phyloP scores from a whole-genome alignment of 2,329 filamentous ascomycete species.

The Sclerotinia borealis region DNA sequence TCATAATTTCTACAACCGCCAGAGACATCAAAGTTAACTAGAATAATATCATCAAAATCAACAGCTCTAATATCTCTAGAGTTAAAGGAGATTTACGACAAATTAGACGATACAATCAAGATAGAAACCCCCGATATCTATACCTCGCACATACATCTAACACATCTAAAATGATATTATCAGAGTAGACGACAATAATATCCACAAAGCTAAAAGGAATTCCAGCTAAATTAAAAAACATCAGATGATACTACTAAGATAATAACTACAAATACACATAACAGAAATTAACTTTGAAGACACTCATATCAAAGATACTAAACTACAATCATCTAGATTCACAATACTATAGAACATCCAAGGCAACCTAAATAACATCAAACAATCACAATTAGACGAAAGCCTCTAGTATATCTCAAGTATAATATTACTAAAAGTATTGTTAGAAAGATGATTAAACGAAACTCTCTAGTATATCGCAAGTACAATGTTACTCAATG shows the following conservation, averaged over 20 bases:
- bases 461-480: neutral
- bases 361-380: no score
- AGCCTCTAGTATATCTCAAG: neutral
- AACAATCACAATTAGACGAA: no score
- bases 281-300: neutral
- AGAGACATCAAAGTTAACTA: no score
- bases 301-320: no score
- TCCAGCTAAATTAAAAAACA: neutral
- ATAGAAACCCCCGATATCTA: no score
- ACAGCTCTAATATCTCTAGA: no score
- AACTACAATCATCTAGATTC: neutral
- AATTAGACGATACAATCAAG: no score
- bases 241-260: neutral
- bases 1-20: no score
- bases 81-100: no score
- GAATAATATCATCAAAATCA: no score
- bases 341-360: neutral
- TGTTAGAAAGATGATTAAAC: neutral
- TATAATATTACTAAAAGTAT: neutral
- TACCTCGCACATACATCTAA: rapidly evolving
- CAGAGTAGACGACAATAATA: neutral
- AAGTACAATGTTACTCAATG: neutral
- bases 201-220: neutral
- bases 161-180: neutral
- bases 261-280: neutral